Evolutionary conservation across 2,329 filamentous ascomycete genomes (phyloP).

Genomic region (Botrytis paeoniae): DNA sequence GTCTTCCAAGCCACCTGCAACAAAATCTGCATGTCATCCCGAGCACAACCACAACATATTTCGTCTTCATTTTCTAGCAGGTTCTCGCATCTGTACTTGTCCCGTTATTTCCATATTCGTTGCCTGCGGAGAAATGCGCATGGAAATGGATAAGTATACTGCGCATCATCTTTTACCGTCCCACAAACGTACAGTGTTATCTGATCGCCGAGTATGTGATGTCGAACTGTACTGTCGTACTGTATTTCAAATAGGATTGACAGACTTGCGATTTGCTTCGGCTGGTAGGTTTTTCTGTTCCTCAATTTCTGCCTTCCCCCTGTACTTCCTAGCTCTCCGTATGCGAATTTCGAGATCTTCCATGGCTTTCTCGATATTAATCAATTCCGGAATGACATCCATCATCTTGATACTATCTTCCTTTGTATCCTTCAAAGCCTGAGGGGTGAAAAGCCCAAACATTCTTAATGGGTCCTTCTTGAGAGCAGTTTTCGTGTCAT

Average conservation of each 20-base stretch:
- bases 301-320: conserved; percentile 12
- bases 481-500: conserved; percentile 2
- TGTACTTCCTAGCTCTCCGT: conserved; percentile 49
- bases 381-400: conserved; percentile 55
- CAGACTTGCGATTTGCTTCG: background rate
- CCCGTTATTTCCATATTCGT: conserved; percentile 18
- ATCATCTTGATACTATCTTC: conserved; percentile 53
- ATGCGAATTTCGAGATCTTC: conserved; percentile 66
- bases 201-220: conserved; percentile 5
- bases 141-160: background rate
- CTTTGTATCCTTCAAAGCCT: conserved; percentile 55
- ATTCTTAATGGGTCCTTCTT: conserved; percentile 53
- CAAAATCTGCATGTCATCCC: conserved; percentile 16
- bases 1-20: background rate
- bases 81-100: background rate
- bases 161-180: conserved; percentile 6
- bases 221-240: background rate
- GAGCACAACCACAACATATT: conserved; percentile 7
- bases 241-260: background rate
- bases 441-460: conserved; percentile 54
- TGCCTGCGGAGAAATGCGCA: background rate
- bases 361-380: conserved; percentile 59
- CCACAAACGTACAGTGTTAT: background rate
- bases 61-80: background rate
- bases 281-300: background rate